Percentiles rank a stretch among this genome's conserved stretches.
phyloP scores from a whole-genome alignment of 768 basidiomycete genomes.

The Phylloporus sp. region DNA sequence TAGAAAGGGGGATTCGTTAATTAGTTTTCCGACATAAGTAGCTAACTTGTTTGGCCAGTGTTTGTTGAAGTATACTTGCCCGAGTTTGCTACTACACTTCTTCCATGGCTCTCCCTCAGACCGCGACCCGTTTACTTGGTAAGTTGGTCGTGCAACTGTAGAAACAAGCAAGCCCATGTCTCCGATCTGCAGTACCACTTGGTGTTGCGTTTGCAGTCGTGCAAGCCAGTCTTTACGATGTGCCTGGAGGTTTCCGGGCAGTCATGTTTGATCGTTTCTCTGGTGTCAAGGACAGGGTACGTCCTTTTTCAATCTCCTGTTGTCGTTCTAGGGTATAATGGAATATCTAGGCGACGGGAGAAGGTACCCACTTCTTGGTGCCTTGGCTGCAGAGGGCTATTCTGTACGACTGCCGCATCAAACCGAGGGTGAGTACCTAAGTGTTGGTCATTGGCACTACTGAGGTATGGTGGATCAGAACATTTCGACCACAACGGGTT shows the following conservation, averaged over 20 bases:
- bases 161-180: constrained; percentile 9
- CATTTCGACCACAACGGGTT: constrained; percentile 98
- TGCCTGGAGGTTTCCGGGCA: constrained; percentile 89
- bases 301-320: constrained; percentile 12
- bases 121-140: constrained; percentile 50
- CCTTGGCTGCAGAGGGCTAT: constrained; percentile 97
- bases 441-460: background rate
- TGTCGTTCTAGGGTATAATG: background rate
- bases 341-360: constrained; percentile 66
- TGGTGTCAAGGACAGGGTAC: constrained; percentile 78
- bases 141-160: constrained; percentile 10
- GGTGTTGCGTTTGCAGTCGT: constrained; percentile 40
- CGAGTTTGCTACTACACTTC: background rate
- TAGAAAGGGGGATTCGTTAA: constrained; percentile 46
- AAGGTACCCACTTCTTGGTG: constrained; percentile 95
- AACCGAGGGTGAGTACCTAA: constrained; percentile 69
- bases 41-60: constrained; percentile 21
- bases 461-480: constrained; percentile 50
- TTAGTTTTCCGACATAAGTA: constrained; percentile 5
- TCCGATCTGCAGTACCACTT: constrained; percentile 28
- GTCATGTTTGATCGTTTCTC: constrained; percentile 99
- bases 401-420: constrained; percentile 95
- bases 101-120: constrained; percentile 50
- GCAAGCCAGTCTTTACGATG: constrained; percentile 60
- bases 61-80: constrained; percentile 14